phyloP scores from a whole-genome alignment of 1,284 basidiomycete genomes.

The Ganoderma sinense region DNA sequence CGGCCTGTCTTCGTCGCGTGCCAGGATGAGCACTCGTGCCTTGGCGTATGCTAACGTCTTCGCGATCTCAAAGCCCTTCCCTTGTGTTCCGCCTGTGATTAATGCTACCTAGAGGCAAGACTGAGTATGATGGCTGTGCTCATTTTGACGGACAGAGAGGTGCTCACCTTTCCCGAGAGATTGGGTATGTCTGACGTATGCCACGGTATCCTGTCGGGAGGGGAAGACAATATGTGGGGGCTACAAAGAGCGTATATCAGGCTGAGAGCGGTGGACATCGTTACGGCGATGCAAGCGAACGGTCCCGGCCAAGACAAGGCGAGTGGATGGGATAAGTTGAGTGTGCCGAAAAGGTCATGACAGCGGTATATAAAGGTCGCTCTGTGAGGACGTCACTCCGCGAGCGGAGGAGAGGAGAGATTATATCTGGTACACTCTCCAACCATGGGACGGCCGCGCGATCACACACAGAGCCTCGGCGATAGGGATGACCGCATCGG shows the following conservation, averaged over 20 bases:
- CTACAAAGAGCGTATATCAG: constrained; percentile 1
- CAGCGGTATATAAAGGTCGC: not conserved
- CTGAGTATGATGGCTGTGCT: not conserved
- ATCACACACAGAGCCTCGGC: not conserved
- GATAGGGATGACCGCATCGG: constrained; percentile 11
- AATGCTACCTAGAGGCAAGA: constrained; percentile 41
- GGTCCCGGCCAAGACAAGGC: not conserved
- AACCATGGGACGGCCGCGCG: not conserved
- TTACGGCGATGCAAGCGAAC: not conserved
- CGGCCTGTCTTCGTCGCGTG: constrained; percentile 48
- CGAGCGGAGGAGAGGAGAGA: not conserved
- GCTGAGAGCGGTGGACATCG: constrained; percentile 2
- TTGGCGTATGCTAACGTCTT: constrained; percentile 46
- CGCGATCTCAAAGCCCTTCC: constrained; percentile 51
- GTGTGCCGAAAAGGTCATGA: not conserved
- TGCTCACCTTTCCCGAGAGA: constrained; percentile 19
- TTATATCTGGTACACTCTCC: not conserved
- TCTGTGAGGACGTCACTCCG: not conserved
- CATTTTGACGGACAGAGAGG: too few species aligned
- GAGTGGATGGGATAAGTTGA: not conserved
- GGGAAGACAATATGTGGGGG: not conserved
- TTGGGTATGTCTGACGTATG: constrained; percentile 14
- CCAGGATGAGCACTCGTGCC: constrained; percentile 50
- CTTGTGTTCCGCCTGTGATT: constrained; percentile 52
- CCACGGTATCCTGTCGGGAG: not conserved